Base-by-base conservation (phyloP, 129 eudicot species). In the Flaveria robusta region DNA sequence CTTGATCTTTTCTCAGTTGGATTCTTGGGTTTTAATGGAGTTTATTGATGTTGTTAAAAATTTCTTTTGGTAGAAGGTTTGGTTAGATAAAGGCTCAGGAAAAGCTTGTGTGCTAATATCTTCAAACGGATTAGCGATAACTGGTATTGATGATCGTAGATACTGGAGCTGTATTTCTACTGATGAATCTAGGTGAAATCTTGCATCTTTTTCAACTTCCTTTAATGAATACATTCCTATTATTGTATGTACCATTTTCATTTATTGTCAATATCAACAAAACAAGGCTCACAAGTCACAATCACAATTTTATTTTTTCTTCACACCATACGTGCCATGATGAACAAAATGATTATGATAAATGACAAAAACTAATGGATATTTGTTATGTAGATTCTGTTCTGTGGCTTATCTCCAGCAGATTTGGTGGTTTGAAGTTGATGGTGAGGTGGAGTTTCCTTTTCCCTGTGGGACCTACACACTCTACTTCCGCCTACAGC, bases 401-500 rank as follows among this genome's bases (percentile, higher is more conserved):
- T 84, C 92, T 1, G 76, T 95, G 18, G 96, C 96, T 7, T 95
- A 95, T 79, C 94, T 95, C 34, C 97, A 95, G 69, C 99, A 95
- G 81, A 95, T 88, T 34, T 95, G 99, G 99, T 95, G 99, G 99
- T 85, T 95, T 73, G 96, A 95, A 81, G 90, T 91, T 5, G 85
- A 86, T 12, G 99, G 99, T 11, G 97, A 95, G 82, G 83, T 95
- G 15, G 97, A 95, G 47, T 95, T 95, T 81, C 96, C 99, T 7
- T 90, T 95, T 66, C 97, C 97, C 0, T 81, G 87, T 2, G 99
- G 99, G 27, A 87, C 85, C 49, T 95, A 95, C 71, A 89, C 94
- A 77, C 79, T 95, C 43, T 88, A 86, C 79, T 95, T 89, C 88
- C 85, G 96, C 74, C 76, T 91, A 16, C 96, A 94, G 19, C 41